Evolutionary conservation across 768 basidiomycete species (phyloP), one percentile per base, ranked within the genome.

Genomic region (Favolaschia claudopus): DNA sequence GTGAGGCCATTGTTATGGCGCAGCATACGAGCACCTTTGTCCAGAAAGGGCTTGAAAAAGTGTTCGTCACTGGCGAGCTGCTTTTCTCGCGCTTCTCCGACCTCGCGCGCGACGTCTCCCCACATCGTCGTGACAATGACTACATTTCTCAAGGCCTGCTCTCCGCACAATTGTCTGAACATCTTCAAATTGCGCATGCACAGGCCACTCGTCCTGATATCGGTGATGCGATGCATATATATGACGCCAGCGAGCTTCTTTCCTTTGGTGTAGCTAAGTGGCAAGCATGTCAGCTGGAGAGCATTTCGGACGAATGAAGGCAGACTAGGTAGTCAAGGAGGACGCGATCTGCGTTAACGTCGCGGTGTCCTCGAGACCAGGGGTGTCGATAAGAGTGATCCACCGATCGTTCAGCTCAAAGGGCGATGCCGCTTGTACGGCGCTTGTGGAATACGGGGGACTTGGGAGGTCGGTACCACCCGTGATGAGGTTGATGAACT

Each of bases 401-500:
- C 52, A 65, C 10, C 69, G 70, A 3, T 77, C 81, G 36, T 81
- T 77, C 12, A 84, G 65, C 24, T 70, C 60, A 63, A 86, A 83
- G 0, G 80, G 70, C 9, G 74, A 59, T 0, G 81, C 73, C 4
- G 76, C 69, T 50, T 80, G 75, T 1, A 87, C 79, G 10, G 72
- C 71, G 40, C 68, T 72, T 0, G 86, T 87, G 60, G 82, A 86
- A 15, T 85, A 87, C 50, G 79, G 72, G 28, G 85, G 71, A 5
- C 77, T 76, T 5, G 65, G 72, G 20, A 86, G 64, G 36, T 73
- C 66, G 10, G 82, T 82, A 12, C 81, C 82, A 63, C 84, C n/a
- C n/a, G n/a, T 86, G 43, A 78, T 72, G 7, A 77, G 64, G 60
- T 86, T 86, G 67, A 86, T 82, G 52, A 87, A 85, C 85, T 85